Evolutionary conservation across 2,329 filamentous ascomycete species (phyloP), one percentile per base, ranked within the genome.

Genomic region (Aureobasidium sp.): DNA sequence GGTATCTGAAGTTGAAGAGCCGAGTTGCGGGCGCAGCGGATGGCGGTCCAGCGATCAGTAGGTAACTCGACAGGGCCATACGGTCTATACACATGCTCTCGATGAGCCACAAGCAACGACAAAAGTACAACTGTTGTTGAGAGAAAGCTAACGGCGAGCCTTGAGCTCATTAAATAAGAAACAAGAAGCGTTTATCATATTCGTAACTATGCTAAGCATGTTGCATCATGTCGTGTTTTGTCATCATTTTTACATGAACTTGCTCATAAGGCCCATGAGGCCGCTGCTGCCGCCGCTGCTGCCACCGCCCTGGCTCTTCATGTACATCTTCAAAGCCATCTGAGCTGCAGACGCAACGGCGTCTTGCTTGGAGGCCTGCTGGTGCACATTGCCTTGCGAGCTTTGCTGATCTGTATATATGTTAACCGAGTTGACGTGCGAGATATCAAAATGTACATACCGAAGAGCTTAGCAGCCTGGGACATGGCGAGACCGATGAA

Each of bases 271-370:
- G 51, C 70, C 69, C 71, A 83, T 74, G 55, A 85, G 62, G n/a
- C 71, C 72, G 30, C 75, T 72, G 58, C 76, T 69, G 17, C 78
- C 78, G 11, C 63, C 62, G 16, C 78, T 78, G 7, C 64, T 62
- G 27, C 71, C 70, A 24, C 73, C 70, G 65, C 69, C 70, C 66
- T 89, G 78, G 61, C 79, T 82, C 79, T 95, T 90, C 74, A 94
- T 73, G 70, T 90, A 95, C 81, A 95, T 86, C 79, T 95, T 90
- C 62, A 95, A 70, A 2, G 90, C 90, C 79, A 88, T 85, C 76
- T 95, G 84, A 1, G 83, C 90, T 3, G 90, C 90, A 68, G 83
- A 76, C 66, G 86, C 82, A 41, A 96, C 74, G 45, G 83, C 88
- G 42, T 82, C 83, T 70, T 95, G 82, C 79, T 95, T 95, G 70